A percentile compares a stretch with the other conserved stretches of the same genome.
Evolutionary conservation across 2,329 filamentous ascomycete genomes (phyloP).

Genomic region (Fusarium oxysporum): DNA sequence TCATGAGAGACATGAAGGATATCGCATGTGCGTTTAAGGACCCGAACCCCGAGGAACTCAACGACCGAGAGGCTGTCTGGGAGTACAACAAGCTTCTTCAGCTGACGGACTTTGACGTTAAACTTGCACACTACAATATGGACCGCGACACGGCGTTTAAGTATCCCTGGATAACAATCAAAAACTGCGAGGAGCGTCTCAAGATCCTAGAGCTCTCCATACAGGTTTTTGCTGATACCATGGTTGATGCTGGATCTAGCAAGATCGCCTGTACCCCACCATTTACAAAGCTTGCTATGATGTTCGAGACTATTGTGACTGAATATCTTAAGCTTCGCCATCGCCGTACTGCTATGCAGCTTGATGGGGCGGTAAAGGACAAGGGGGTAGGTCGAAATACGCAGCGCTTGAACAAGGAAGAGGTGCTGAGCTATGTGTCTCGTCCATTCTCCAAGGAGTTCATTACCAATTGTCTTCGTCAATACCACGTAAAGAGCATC

Average conservation of each 20-base stretch:
- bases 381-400: neutral
- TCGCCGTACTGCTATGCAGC: neutral
- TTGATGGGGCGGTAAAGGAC: fast-evolving
- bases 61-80: fast-evolving
- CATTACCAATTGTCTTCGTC: neutral
- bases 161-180: neutral
- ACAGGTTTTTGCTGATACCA: neutral
- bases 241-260: fast-evolving
- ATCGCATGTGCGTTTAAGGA: neutral
- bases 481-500: too few relatives aligned
- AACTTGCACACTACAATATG: neutral
- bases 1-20: neutral
- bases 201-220: neutral
- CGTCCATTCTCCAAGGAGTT: neutral
- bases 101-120: neutral
- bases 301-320: fast-evolving
- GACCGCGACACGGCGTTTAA: fast-evolving
- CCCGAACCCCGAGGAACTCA: fast-evolving
- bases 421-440: neutral
- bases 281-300: neutral
- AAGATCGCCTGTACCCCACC: neutral
- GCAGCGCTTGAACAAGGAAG: neutral
- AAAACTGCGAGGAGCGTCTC: neutral
- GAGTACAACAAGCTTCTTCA: fast-evolving
- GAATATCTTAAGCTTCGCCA: neutral